Base-by-base conservation (phyloP, 2,329 filamentous ascomycete genomes). In the Graphilbum sp. region DNA sequence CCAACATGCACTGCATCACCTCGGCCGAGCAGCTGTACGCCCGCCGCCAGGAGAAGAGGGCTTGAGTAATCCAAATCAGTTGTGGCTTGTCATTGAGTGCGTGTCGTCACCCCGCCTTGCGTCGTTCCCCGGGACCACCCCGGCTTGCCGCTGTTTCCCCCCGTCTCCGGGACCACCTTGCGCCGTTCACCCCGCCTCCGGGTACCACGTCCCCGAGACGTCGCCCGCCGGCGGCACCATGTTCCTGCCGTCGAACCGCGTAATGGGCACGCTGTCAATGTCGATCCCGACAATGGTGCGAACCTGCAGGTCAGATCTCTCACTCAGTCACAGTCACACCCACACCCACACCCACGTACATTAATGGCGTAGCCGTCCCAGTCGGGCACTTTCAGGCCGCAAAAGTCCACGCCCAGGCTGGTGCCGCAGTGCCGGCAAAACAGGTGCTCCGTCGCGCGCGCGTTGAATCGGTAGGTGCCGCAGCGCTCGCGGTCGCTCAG, bases 1-100 rank as follows among this genome's bases (percentile, higher is more conserved):
- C 85, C 33, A 93, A 93, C 56, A 85, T 92, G 65, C 72, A 80
- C 48, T 90, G 84, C 59, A 87, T 96, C 55, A 79, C 76, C 42
- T 73, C 77, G 37, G 88, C 87, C 2, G 88, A 95, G 62, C 69
- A 79, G 54, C 53, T 69, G n/a, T 70, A 70, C 46, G 58, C 54
- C 7, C 54, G 47, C 40, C 50, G 54, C 23, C 54, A 59, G 42
- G 29, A 41, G 16, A 29, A 32, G n/a, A n/a, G n/a, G n/a, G n/a
- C n/a, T n/a, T n/a, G 31, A 36, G 23, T n/a, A 36, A 35, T 20
- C 12, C 23, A 25, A 7, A 12, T 24, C 19, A 19, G 19, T n/a
- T n/a, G n/a, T n/a, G n/a, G n/a, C n/a, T n/a, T n/a, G n/a, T n/a
- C n/a, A n/a, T n/a, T n/a, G n/a, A n/a, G n/a, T n/a, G n/a, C n/a